Conservation (phyloP, 305 asterid species). For the Rubia tinctorum region DNA sequence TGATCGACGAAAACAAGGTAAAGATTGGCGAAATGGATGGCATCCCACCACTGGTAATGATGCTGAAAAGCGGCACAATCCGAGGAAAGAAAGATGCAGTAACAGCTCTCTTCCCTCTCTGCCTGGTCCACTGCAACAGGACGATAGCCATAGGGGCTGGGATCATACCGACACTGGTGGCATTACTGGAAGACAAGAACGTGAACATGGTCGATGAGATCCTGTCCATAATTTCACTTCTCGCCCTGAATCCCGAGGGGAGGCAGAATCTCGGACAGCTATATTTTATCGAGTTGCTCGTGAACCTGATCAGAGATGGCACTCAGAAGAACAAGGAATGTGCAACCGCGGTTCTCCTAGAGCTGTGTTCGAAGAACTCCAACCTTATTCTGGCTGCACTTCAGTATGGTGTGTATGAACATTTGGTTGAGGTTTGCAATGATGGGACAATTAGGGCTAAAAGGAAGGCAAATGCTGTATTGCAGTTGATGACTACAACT, state of each 20-base stretch:
- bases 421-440: conserved; percentile 47
- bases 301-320: conserved; percentile 51
- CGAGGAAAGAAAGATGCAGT: conserved; percentile 85
- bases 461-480: conserved; percentile 66
- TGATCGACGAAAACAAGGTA: conserved; percentile 78
- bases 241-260: conserved; percentile 56
- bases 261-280: conserved; percentile 67
- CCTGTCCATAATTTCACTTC: conserved; percentile 50
- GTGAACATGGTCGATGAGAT: conserved; percentile 72
- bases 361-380: conserved; percentile 50
- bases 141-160: conserved; percentile 62
- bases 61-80: conserved; percentile 55
- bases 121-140: conserved; percentile 56
- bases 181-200: conserved; percentile 43
- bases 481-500: conserved; percentile 49
- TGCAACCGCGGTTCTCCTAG: conserved; percentile 69
- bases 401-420: conserved; percentile 78
- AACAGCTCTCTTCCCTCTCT: conserved; percentile 73
- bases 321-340: conserved; percentile 76
- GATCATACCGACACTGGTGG: conserved; percentile 46
- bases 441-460: conserved; percentile 78
- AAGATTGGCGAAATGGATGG: conserved; percentile 61
- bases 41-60: conserved; percentile 59
- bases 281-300: conserved; percentile 52
- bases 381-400: conserved; percentile 72